Base-by-base conservation (phyloP, 176 grass and related monocot genomes). In the Zoysia pacifica region DNA sequence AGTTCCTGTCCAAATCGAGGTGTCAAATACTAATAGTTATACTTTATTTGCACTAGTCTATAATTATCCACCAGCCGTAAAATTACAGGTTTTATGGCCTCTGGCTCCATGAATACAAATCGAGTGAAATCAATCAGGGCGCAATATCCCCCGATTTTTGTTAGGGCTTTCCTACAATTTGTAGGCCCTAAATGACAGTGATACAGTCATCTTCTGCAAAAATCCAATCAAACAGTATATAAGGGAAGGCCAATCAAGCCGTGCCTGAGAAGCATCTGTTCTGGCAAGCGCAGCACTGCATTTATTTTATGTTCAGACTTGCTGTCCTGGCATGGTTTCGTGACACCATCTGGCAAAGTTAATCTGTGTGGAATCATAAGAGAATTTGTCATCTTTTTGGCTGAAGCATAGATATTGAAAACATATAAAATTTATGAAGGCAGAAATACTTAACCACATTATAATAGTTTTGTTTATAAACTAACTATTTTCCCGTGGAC, bases 331-430 rank as follows among this genome's bases (percentile, higher is more conserved):
- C 44, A 89, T 72, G 5, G 38, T 52, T 71, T 85, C 46, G 54
- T 6, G 46, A 73, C 12, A 37, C 69, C 69, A 73, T 12, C 35
- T n/a, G 70, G 43, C 9, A 64, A 67, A 65, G 42, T 86, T 78
- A 12, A 82, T 86, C 87, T 86, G 79, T 16, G 78, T n/a, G 62
- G 52, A 41, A 78, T 13, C 16, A 89, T 48, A 54, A 83, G 13
- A 83, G 44, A 53, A 44, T 66, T 51, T 13, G 16, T 73, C 43
- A 85, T 18, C 2, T 48, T 85, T 45, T 56, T 46, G 8, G 16
- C 19, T 72, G n/a, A 85, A 81, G 55, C 67, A 73, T 73, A 76
- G 11, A 85, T 77, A 63, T 65, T 77, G 42, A 46, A 19, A 71
- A 80, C 36, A 81, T 55, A 47, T 18, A 75, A 75, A 56, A 41